These are phyloP conservation scores for Scedosporium minutisporum DNA, from an alignment of 2,329 filamentous ascomycete genomes.

Conservation along the genomic window DNA sequence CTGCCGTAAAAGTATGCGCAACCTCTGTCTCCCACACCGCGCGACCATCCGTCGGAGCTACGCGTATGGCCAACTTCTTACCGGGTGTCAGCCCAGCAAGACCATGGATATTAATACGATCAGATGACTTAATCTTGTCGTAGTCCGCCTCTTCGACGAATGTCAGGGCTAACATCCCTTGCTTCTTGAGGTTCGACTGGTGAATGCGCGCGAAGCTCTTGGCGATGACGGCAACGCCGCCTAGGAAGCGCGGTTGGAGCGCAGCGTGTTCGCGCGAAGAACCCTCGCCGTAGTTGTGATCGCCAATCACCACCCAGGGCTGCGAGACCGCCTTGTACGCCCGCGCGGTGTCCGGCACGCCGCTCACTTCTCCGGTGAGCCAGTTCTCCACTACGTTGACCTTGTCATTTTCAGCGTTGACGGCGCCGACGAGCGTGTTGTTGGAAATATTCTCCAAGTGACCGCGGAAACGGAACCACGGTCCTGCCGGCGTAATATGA, in stretches of 20 bases:
- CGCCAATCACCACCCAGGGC: slow-evolving; percentile 94
- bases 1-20: slow-evolving; percentile 93
- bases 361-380: slow-evolving; percentile 72
- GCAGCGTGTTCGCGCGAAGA: slow-evolving; percentile 96
- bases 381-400: slow-evolving; percentile 96
- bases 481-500: slow-evolving; percentile 94
- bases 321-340: slow-evolving; percentile 98
- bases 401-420: slow-evolving; percentile 91
- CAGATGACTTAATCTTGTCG: slow-evolving; percentile 88
- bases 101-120: slow-evolving; percentile 62
- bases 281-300: slow-evolving; percentile 99
- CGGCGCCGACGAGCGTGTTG: slow-evolving; percentile 98
- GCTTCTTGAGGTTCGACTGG: slow-evolving; percentile 99
- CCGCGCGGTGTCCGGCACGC: slow-evolving; percentile 87
- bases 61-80: slow-evolving; percentile 82
- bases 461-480: slow-evolving; percentile 97
- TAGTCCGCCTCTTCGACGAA: slow-evolving; percentile 94
- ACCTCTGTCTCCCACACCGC: slow-evolving; percentile 69
- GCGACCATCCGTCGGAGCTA: slow-evolving; percentile 78
- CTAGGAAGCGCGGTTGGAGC: slow-evolving; percentile 93
- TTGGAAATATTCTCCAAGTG: slow-evolving; percentile 99
- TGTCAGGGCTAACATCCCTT: slow-evolving; percentile 98
- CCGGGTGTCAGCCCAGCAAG: slow-evolving; percentile 85
- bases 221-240: slow-evolving; percentile 93
- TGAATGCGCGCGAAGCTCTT: slow-evolving; percentile 97